phyloP scores from a whole-genome alignment of 2,329 filamentous ascomycete species.

The Paecilomyces fulvus region DNA sequence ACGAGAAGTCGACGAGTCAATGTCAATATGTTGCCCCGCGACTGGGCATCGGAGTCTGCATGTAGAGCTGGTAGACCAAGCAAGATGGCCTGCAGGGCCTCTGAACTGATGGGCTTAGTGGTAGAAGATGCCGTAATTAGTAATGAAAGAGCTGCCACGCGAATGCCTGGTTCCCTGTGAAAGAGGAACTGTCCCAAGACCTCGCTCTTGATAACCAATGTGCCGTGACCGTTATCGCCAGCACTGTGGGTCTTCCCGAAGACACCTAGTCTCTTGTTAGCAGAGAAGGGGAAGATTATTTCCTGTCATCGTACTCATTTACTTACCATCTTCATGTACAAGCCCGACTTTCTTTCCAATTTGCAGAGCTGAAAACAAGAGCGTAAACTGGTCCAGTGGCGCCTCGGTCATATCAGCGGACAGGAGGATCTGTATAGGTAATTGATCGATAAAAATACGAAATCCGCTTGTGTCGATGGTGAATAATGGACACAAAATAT shows the following conservation, averaged over 20 bases:
- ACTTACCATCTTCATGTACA: slow-evolving; percentile 57
- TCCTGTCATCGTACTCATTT: neutral
- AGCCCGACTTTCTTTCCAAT: slow-evolving; percentile 62
- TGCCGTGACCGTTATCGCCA: slow-evolving; percentile 7
- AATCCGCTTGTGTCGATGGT: slow-evolving; percentile 25
- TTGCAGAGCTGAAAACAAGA: slow-evolving; percentile 61
- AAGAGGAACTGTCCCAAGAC: slow-evolving; percentile 30
- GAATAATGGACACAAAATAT: slow-evolving; percentile 30
- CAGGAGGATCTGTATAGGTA: slow-evolving; percentile 46
- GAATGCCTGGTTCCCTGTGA: slow-evolving; percentile 53
- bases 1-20: slow-evolving; percentile 69
- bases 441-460: slow-evolving; percentile 45
- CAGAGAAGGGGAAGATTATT: neutral
- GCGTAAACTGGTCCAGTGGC: slow-evolving; percentile 46
- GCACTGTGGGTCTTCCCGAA: slow-evolving; percentile 12
- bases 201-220: slow-evolving; percentile 26
- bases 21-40: slow-evolving; percentile 70
- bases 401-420: slow-evolving; percentile 38
- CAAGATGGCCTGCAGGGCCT: slow-evolving; percentile 55
- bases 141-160: slow-evolving; percentile 73
- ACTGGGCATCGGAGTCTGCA: slow-evolving; percentile 77
- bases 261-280: slow-evolving; percentile 17
- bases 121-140: slow-evolving; percentile 67
- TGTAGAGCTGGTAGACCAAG: slow-evolving; percentile 63
- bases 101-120: slow-evolving; percentile 60